phyloP scores from a whole-genome alignment of 306 rosid genomes.

The Leucaena leucocephala region DNA sequence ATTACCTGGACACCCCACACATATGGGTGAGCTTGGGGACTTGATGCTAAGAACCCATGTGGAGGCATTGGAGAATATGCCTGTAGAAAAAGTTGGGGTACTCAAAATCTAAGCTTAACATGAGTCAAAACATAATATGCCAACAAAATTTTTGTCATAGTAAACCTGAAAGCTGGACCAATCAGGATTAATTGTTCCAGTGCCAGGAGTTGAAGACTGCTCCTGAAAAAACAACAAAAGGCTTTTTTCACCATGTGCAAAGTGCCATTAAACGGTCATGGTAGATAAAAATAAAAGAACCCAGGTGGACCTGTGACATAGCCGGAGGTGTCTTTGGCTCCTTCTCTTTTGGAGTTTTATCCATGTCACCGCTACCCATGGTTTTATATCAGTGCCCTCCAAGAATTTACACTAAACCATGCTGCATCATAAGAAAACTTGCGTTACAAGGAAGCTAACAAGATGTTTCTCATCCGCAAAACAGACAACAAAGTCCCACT shows the following conservation, averaged over 20 bases:
- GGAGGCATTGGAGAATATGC: conserved; percentile 96
- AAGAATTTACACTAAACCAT: conserved; percentile 50
- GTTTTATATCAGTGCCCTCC: conserved; percentile 41
- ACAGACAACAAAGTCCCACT: conserved; percentile 7
- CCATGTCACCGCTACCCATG: conserved; percentile 87
- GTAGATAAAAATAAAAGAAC: conserved; percentile 30
- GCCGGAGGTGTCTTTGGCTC: conserved; percentile 76
- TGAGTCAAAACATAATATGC: conserved; percentile 29
- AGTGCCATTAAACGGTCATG: conserved; percentile 15
- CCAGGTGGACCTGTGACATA: conserved; percentile 64
- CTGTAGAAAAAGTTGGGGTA: conserved; percentile 45
- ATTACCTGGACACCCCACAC: conserved; percentile 99
- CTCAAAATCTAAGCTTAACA: conserved; percentile 42
- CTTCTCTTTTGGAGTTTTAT: conserved; percentile 77
- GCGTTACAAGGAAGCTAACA: conserved; percentile 38
- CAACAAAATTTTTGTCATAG: conserved; percentile 32
- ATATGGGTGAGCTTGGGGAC: conserved; percentile 95
- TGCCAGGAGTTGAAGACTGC: conserved; percentile 65
- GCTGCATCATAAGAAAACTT: conserved; percentile 52
- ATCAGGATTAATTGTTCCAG: conserved; percentile 83
- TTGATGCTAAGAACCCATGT: conserved; percentile 89
- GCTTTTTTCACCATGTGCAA: conserved; percentile 12
- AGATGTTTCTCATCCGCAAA: conserved; percentile 20
- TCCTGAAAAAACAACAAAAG: conserved; percentile 60
- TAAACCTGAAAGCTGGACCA: conserved; percentile 96